Evolutionary conservation across 495 filamentous ascomycete species (phyloP).

Genomic region (Bathelium albidoporum): DNA sequence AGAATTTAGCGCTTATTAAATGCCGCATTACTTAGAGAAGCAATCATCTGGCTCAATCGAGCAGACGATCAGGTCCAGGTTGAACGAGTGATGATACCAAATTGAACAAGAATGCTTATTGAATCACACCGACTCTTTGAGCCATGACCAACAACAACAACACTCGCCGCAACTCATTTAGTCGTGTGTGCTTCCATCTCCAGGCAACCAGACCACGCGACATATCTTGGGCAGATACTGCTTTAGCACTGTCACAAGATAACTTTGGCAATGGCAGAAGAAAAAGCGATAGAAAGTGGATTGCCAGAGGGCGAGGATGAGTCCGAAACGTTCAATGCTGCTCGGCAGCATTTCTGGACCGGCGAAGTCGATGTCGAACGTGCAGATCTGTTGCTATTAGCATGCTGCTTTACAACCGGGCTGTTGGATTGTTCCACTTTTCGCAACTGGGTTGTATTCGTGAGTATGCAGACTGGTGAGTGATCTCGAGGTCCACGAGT

Average conservation of each 20-base stretch:
- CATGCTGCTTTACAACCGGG: slow-evolving; percentile 21
- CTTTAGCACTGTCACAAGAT: background rate
- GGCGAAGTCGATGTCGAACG: slow-evolving; percentile 11
- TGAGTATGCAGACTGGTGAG: slow-evolving; percentile 25
- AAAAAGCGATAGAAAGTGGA: background rate
- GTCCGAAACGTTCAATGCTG: background rate
- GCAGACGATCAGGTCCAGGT: background rate
- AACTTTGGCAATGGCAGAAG: slow-evolving; percentile 1
- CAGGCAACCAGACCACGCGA: background rate
- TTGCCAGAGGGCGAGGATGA: slow-evolving; percentile 3
- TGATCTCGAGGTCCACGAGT: background rate
- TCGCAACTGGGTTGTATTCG: slow-evolving; percentile 23
- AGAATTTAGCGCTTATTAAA: background rate
- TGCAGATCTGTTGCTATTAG: slow-evolving; percentile 19
- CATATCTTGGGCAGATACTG: background rate
- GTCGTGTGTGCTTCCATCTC: background rate
- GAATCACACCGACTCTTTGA: background rate
- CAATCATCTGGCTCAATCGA: background rate
- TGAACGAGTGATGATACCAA: background rate
- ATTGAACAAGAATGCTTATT: background rate
- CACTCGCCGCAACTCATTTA: background rate
- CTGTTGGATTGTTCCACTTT: slow-evolving; percentile 20
- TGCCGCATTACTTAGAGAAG: background rate
- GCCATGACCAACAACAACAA: background rate
- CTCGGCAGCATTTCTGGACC: slow-evolving; percentile 11